Evolutionary conservation across 2,329 filamentous ascomycete genomes (phyloP).

Genomic region (Juglanconis oblonga): DNA sequence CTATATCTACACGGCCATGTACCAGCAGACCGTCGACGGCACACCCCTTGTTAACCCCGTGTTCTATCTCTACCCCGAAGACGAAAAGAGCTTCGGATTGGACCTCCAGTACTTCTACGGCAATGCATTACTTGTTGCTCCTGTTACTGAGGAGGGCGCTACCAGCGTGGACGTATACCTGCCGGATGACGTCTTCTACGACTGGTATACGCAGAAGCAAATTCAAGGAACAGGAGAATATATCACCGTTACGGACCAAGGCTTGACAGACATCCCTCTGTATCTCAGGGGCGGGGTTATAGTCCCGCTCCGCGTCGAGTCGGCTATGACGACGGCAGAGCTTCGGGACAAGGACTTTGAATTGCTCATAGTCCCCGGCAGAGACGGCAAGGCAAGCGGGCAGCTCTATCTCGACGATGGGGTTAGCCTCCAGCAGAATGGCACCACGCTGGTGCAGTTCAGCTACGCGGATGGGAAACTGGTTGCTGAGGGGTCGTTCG

Average conservation of each 20-base stretch:
- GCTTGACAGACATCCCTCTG: conserved; percentile 57
- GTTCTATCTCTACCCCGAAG: conserved; percentile 65
- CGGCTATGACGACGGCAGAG: conserved; percentile 61
- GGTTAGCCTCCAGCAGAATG: conserved; percentile 58
- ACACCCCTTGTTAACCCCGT: conserved; percentile 65
- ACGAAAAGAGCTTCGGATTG: conserved; percentile 36
- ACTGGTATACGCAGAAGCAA: conserved; percentile 46
- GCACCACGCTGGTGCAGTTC: conserved; percentile 58
- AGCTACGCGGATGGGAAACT: conserved; percentile 53
- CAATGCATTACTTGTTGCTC: conserved; percentile 40
- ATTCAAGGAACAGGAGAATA: conserved; percentile 38
- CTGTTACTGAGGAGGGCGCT: conserved; percentile 41
- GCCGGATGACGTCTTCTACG: conserved; percentile 47
- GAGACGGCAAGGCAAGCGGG: conserved; percentile 61
- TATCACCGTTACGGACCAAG: conserved; percentile 38
- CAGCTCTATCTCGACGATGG: conserved; percentile 78
- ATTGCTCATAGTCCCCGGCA: conserved; percentile 64
- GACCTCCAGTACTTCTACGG: conserved; percentile 49
- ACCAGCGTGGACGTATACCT: conserved; percentile 45
- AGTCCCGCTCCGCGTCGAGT: conserved; percentile 55
- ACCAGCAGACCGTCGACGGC: conserved; percentile 59
- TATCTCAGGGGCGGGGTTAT: conserved; percentile 65
- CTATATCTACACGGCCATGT: conserved; percentile 70
- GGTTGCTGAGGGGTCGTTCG: conserved; percentile 50
- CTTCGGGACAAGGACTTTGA: conserved; percentile 66